Evolutionary conservation across 768 basidiomycete species (phyloP), one percentile per base, ranked within the genome.

Genomic region (Pulveroboletus sp.): DNA sequence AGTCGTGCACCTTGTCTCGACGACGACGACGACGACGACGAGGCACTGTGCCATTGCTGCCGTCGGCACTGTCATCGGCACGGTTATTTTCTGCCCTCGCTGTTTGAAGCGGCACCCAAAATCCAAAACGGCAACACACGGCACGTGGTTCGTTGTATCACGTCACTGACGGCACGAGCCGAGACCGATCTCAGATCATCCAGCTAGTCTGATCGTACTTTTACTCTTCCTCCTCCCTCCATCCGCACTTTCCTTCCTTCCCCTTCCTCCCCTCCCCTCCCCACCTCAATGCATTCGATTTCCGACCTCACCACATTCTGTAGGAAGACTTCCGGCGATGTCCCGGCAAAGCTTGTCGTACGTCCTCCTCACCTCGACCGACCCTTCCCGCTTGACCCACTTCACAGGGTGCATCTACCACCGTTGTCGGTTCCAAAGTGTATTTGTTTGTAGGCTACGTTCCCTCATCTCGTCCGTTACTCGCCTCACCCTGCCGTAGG

Each of bases 261-360:
- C 32, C 36, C 51, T 27, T 6, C 34, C 32, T 17, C 45, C 45
- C 27, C 41, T 51, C 19, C 20, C 31, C 27, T 24, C 36, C 31
- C 16, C 24, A 19, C 6, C 33, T 42, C 40, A 34, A 81, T 80
- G 79, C 88, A 91, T 64, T 90, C 90, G 42, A 90, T 94, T 57
- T 90, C 90, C 61, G 91, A 94, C 71, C 75, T 94, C 59, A 92
- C 90, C 10, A 92, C 91, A 1, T 89, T 82, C 63, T 87, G 86
- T 64, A 79, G 87, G 53, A 84, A 84, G 65, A 90, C 92, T 0
- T 79, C 78, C 0, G 93, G 92, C 39, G 85, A 91, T 77, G 84
- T 93, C 19, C 92, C 93, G 11, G 83, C 89, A 37, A 90, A 87
- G 63, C 84, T 94, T 37, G 88, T 94, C 50, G 90, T 90, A 74